phyloP scores from a whole-genome alignment of 257 asterid genomes.

The Dorcoceras hygrometricum region DNA sequence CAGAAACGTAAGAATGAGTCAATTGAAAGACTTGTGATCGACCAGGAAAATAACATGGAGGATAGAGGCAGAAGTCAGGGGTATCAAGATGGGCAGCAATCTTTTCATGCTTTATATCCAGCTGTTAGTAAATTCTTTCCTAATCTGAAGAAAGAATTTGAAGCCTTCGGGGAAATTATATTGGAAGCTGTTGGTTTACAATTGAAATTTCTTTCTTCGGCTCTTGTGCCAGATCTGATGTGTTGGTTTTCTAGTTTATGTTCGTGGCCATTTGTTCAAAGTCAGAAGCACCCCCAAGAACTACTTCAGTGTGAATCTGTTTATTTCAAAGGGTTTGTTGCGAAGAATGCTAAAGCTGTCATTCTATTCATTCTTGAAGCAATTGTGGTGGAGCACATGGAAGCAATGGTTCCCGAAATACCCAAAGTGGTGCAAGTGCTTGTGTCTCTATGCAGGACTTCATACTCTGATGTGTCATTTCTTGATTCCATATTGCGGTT shows the following conservation, averaged over 20 bases:
- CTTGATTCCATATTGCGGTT: conserved; percentile 68
- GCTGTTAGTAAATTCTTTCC: conserved; percentile 77
- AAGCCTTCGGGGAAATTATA: conserved; percentile 78
- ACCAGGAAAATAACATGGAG: conserved; percentile 28
- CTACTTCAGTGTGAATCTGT: conserved; percentile 35
- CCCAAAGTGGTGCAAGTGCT: conserved; percentile 81
- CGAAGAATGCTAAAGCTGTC: conserved; percentile 91
- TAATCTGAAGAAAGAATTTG: conserved; percentile 70
- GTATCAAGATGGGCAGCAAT: conserved; percentile 44
- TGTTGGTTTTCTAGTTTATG: conserved; percentile 93
- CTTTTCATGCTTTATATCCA: conserved; percentile 64
- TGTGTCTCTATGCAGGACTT: conserved; percentile 63
- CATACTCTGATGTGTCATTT: conserved; percentile 78
- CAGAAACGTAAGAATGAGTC: conserved; percentile 39
- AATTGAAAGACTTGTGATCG: conserved; percentile 36
- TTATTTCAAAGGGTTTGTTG: conserved; percentile 71
- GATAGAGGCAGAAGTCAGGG: conserved; percentile 35
- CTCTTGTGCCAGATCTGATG: conserved; percentile 73
- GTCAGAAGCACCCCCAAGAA: conserved; percentile 38
- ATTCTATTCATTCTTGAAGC: conserved; percentile 84
- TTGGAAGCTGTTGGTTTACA: conserved; percentile 94
- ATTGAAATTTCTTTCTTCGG: conserved; percentile 71
- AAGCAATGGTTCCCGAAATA: conserved; percentile 81
- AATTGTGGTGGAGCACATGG: conserved; percentile 82
- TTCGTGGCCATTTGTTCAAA: conserved; percentile 71